Evolutionary conservation across 768 basidiomycete species (phyloP).

Genomic region (Leccinum boreale): DNA sequence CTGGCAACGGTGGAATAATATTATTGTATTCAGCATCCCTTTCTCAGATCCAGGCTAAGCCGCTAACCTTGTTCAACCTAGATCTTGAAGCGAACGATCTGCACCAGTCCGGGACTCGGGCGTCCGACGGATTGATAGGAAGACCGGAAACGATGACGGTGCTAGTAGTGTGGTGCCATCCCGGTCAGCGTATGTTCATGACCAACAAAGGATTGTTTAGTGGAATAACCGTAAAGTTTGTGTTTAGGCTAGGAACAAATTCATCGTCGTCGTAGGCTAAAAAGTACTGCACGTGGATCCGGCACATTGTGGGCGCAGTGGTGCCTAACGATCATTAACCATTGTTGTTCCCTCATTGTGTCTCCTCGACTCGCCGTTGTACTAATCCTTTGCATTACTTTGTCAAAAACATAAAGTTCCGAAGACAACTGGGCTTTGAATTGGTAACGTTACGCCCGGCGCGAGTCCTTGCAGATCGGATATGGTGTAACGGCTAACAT

Average conservation of each 20-base stretch:
- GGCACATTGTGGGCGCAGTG: neutral
- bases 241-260: neutral
- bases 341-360: neutral
- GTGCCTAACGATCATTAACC: neutral
- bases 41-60: neutral
- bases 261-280: neutral
- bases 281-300: neutral
- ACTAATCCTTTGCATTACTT: neutral
- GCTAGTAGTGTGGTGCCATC: neutral
- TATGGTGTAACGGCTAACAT: slow-evolving; percentile 71
- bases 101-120: too few relatives aligned
- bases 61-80: neutral
- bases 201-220: neutral
- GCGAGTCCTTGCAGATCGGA: slow-evolving; percentile 23
- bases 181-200: neutral
- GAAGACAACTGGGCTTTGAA: neutral
- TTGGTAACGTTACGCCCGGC: neutral
- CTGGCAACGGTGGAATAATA: neutral
- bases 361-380: neutral
- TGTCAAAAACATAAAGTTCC: neutral
- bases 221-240: neutral
- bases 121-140: neutral
- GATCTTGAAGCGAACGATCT: neutral
- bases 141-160: neutral
- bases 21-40: neutral